These are phyloP conservation scores for Stagonosporopsis vannaccii DNA, from an alignment of 2,329 filamentous ascomycete genomes.

Conservation along the genomic window DNA sequence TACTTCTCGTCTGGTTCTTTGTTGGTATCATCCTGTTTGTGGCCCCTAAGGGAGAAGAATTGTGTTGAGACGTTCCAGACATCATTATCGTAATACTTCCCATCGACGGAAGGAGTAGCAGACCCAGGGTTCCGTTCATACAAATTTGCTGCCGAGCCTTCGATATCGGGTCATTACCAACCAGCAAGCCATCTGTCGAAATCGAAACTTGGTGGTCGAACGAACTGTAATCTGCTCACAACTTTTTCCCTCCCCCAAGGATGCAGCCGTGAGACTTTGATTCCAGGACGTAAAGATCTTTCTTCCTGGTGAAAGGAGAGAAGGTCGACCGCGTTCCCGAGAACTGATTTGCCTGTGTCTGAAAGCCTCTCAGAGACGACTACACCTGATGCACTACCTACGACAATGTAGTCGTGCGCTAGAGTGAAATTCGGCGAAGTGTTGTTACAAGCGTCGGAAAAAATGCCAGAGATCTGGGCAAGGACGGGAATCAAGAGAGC, in stretches of 20 bases:
- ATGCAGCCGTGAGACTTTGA: constrained; percentile 45
- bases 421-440: constrained; percentile 27
- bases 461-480: neutral
- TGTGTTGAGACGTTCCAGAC: constrained; percentile 27
- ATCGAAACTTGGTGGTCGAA: constrained; percentile 28
- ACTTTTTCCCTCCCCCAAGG: constrained; percentile 48
- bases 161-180: constrained; percentile 30
- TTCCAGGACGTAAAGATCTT: constrained; percentile 32
- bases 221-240: constrained; percentile 33
- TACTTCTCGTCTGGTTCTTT: constrained; percentile 29
- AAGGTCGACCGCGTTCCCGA: constrained; percentile 50
- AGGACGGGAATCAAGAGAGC: neutral
- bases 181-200: constrained; percentile 31
- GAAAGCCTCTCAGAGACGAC: constrained; percentile 48
- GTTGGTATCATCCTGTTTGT: constrained; percentile 26
- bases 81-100: constrained; percentile 30
- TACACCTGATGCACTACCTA: constrained; percentile 51
- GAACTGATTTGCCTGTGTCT: constrained; percentile 48
- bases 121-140: constrained; percentile 35
- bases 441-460: neutral
- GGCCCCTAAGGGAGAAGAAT: constrained; percentile 26
- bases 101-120: constrained; percentile 25
- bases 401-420: constrained; percentile 53
- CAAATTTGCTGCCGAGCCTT: constrained; percentile 23
- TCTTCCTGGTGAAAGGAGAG: constrained; percentile 44